These are phyloP conservation scores for Craterostigma plantagineum DNA, from an alignment of 257 asterid species.

Conservation along the genomic window DNA sequence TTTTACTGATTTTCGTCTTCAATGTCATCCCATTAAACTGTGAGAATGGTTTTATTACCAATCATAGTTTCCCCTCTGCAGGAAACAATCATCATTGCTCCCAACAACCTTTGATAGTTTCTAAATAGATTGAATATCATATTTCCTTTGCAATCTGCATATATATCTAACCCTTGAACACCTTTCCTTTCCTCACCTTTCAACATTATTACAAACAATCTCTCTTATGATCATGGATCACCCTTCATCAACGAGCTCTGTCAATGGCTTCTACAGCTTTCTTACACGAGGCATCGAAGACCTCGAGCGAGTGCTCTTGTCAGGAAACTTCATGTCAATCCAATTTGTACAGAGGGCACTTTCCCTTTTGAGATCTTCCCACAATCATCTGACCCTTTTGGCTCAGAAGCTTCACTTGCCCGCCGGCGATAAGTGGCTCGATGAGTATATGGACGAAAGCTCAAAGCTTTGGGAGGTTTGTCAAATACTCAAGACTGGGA, in stretches of 20 bases:
- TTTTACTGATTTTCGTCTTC: constrained; percentile 7
- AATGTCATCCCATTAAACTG: constrained; percentile 37
- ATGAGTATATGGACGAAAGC: constrained; percentile 91
- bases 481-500: constrained; percentile 54
- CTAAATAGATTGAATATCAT: constrained; percentile 15
- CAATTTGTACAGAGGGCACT: constrained; percentile 64
- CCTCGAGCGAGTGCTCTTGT: constrained; percentile 46
- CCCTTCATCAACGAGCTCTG: constrained; percentile 64
- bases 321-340: constrained; percentile 74
- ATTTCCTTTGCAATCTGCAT: constrained; percentile 8
- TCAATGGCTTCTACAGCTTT: constrained; percentile 64
- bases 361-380: constrained; percentile 64
- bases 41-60: constrained; percentile 62
- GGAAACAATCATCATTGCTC: constrained; percentile 94
- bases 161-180: constrained; percentile 24
- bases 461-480: constrained; percentile 88
- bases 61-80: constrained; percentile 72
- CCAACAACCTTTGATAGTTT: constrained; percentile 78
- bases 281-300: constrained; percentile 68
- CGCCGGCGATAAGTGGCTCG: constrained; percentile 90
- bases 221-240: constrained; percentile 3
- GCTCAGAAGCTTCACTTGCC: constrained; percentile 79
- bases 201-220: too few species aligned
- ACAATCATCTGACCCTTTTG: constrained; percentile 47
- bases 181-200: neutral